Evolutionary conservation across 371 early-diverging fungal genomes (phyloP), one percentile per base, ranked within the genome.

Genomic region (Cokeromyces recurvatus): DNA sequence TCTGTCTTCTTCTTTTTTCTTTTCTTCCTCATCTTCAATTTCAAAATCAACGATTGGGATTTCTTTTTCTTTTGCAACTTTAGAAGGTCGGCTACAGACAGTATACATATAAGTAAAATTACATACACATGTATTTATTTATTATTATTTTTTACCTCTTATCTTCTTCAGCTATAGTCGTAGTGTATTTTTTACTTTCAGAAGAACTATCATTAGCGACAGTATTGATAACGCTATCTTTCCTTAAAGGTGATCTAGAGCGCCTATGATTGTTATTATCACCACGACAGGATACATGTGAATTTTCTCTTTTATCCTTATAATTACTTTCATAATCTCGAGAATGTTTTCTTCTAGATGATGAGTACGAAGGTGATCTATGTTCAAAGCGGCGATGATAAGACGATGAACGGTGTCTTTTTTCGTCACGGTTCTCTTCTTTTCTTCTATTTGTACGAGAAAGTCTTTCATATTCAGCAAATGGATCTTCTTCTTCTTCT

Each of bases 1-100:
- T 37, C 73, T 62, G 48, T 87, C 79, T 49, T 89, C 88, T 38
- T 86, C 81, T 21, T 59, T 47, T 40, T 70, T 40, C 21, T 62
- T 65, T 39, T 79, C 77, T n/a, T 78, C 77, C 36, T 78, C 79
- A 25, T 72, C 66, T 47, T 60, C 58, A 47, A 76, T 57, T 11
- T 76, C 73, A 32, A 71, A 52, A 44, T 73, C 71, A n/a, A n/a
- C n/a, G 4, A 50, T 19, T 4, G 46, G 35, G 1, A 48, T 29
- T 34, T 32, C 27, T 29, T 12, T 6, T 25, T 29, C 16, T 34
- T 38, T 22, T 41, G 35, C 21, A n/a, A n/a, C n/a, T n/a, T n/a
- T n/a, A n/a, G n/a, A n/a, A n/a, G n/a, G n/a, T n/a, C n/a, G n/a
- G n/a, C n/a, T n/a, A n/a, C n/a, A n/a, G n/a, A n/a, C n/a, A n/a